Conservation (phyloP, 495 filamentous ascomycete genomes). For the Cetradonia linearis region DNA sequence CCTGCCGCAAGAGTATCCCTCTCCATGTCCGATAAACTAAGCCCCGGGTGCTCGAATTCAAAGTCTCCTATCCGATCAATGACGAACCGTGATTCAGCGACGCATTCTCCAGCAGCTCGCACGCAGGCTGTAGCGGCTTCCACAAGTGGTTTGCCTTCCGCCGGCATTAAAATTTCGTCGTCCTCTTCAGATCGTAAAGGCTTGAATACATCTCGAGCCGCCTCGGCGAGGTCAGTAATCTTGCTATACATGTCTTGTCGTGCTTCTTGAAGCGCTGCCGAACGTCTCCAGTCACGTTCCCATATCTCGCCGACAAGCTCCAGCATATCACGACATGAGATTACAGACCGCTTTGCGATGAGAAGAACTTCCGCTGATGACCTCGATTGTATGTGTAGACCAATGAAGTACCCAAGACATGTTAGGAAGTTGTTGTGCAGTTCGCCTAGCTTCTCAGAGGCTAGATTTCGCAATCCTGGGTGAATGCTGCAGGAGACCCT, state of each 20-base stretch:
- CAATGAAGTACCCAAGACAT: slow-evolving; percentile 82
- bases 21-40: slow-evolving; percentile 31
- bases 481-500: slow-evolving; percentile 44
- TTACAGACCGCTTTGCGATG: slow-evolving; percentile 66
- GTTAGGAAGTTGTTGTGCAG: slow-evolving; percentile 83
- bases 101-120: slow-evolving; percentile 79
- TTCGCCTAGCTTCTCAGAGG: slow-evolving; percentile 56
- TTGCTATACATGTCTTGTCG: slow-evolving; percentile 70
- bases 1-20: slow-evolving; percentile 19
- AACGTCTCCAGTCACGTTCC: slow-evolving; percentile 59
- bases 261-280: slow-evolving; percentile 53
- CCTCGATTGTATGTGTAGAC: slow-evolving; percentile 79
- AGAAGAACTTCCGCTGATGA: slow-evolving; percentile 72
- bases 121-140: slow-evolving; percentile 83
- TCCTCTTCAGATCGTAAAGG: slow-evolving; percentile 51
- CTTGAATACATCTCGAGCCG: slow-evolving; percentile 66
- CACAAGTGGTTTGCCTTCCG: slow-evolving; percentile 68
- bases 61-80: slow-evolving; percentile 92
- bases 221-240: slow-evolving; percentile 66
- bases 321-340: slow-evolving; percentile 67
- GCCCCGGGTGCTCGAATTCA: slow-evolving; percentile 57
- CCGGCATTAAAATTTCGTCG: slow-evolving; percentile 65
- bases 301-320: slow-evolving; percentile 75
- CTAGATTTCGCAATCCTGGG: slow-evolving; percentile 41
- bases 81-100: slow-evolving; percentile 71